Conservation (phyloP, 306 rosid genomes). For the Crataegus laevigata region DNA sequence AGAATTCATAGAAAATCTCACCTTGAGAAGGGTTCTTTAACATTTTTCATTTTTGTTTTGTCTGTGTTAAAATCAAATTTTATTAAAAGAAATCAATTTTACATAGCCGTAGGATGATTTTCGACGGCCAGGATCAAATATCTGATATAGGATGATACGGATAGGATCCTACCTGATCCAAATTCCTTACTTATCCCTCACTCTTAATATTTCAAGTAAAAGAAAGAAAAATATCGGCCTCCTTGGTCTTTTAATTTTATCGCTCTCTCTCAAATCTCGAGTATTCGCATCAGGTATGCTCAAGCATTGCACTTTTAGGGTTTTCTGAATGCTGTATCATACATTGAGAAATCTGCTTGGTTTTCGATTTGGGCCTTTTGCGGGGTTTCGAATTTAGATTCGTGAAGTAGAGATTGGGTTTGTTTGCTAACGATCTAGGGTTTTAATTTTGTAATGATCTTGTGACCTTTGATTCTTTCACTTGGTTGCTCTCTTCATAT, state of each 20-base stretch:
- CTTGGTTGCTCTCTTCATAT: neutral
- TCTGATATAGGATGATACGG: neutral
- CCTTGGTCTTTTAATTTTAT: neutral
- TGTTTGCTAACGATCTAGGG: neutral
- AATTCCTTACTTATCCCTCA: neutral
- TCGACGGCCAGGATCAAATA: neutral
- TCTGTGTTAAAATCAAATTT: no score
- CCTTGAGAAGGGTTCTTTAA: accelerated
- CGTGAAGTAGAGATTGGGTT: neutral
- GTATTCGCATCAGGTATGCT: neutral
- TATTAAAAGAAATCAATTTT: no score
- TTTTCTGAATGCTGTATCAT: neutral
- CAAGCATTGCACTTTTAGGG: neutral
- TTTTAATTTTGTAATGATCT: neutral
- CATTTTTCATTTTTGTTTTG: no score
- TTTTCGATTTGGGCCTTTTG: neutral
- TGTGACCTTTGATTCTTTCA: neutral
- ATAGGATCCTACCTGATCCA: neutral
- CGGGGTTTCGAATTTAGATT: neutral
- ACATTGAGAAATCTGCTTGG: neutral
- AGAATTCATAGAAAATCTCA: no score
- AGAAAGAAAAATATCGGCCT: neutral
- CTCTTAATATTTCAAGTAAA: neutral
- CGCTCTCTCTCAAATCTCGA: neutral
- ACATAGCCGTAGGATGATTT: neutral